phyloP scores from a whole-genome alignment of 2,329 filamentous ascomycete species.

The Phyllosticta ampelicida region DNA sequence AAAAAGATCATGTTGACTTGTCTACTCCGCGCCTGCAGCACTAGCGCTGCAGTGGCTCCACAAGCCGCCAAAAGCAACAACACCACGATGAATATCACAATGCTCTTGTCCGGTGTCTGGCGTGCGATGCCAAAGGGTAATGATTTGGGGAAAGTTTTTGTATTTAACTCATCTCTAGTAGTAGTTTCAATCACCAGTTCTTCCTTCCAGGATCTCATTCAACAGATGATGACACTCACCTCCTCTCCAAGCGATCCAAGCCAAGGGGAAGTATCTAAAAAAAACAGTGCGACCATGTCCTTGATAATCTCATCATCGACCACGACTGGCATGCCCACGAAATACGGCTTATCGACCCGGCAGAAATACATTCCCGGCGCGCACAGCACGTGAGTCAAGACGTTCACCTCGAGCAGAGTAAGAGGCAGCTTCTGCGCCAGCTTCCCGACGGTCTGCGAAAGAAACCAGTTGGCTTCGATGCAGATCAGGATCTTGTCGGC shows the following conservation, averaged over 20 bases:
- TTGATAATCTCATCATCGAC: slow-evolving; percentile 11
- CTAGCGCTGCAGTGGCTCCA: too few species aligned
- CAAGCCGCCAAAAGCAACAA: too few species aligned
- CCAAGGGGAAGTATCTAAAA: slow-evolving; percentile 1
- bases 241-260: background rate
- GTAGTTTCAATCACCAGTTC: too few species aligned
- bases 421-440: slow-evolving; percentile 24
- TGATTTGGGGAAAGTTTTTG: too few species aligned
- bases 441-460: slow-evolving; percentile 25
- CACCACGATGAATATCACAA: too few species aligned
- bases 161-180: too few species aligned
- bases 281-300: slow-evolving; percentile 14
- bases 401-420: slow-evolving; percentile 29
- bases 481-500: slow-evolving; percentile 21
- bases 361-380: slow-evolving; percentile 24
- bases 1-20: too few species aligned
- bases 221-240: background rate
- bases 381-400: slow-evolving; percentile 25
- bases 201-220: background rate
- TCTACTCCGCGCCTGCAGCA: too few species aligned
- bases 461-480: slow-evolving; percentile 31
- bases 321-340: slow-evolving; percentile 14
- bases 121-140: too few species aligned
- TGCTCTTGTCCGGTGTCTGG: too few species aligned
- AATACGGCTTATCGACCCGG: slow-evolving; percentile 27